Conservation (phyloP, 371 early-diverging fungal genomes). For the Circinella umbellata region DNA sequence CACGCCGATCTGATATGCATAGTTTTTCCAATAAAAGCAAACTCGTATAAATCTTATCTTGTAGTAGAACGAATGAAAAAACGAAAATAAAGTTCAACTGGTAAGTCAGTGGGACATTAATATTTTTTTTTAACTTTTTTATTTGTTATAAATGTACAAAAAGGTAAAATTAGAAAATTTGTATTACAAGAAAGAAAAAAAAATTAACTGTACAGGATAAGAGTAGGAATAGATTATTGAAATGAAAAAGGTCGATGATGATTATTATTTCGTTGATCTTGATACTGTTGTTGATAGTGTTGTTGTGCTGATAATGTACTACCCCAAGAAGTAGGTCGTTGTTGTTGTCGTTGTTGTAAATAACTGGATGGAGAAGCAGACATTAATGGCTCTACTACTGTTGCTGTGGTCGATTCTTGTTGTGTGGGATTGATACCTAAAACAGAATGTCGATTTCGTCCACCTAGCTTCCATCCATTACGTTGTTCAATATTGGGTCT, state of each 20-base stretch:
- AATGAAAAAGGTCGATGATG: background rate
- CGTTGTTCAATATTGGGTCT: background rate
- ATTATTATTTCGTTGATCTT: too few relatives aligned
- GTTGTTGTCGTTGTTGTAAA: background rate
- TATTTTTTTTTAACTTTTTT: too few relatives aligned
- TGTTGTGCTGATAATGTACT: background rate
- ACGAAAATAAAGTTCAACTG: too few relatives aligned
- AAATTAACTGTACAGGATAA: background rate
- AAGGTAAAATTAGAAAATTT: too few relatives aligned
- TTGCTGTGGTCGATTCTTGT: background rate
- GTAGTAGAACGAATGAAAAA: too few relatives aligned
- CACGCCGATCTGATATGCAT: too few relatives aligned
- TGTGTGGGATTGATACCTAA: background rate
- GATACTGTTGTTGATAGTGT: background rate
- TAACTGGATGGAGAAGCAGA: background rate
- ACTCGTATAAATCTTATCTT: too few relatives aligned
- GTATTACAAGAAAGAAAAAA: background rate
- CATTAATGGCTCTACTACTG: background rate
- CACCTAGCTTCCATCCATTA: slow-evolving; percentile 2
- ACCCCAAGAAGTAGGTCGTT: background rate
- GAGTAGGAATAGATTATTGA: background rate
- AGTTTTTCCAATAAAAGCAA: too few relatives aligned
- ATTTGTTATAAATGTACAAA: too few relatives aligned
- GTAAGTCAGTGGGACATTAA: too few relatives aligned
- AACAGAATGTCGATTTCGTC: background rate